Evolutionary conservation across 192 early-diverging fungal genomes (phyloP).

Genomic region (Piromyces sp.): DNA sequence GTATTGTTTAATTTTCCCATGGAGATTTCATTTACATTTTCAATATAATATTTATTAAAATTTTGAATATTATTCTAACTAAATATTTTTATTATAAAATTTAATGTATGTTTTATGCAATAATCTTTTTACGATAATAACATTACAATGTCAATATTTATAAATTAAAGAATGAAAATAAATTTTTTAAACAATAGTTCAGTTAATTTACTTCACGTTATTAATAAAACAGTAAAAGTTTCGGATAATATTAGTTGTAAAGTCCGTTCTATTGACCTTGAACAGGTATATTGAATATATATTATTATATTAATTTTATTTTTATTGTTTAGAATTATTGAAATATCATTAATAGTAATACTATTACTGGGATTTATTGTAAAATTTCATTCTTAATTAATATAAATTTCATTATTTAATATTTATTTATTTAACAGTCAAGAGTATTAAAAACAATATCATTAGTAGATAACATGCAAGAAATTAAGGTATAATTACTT

Average conservation of each 20-base stretch:
- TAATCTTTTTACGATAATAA: no score
- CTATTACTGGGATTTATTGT: no score
- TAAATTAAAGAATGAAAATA: slow-evolving; percentile 24
- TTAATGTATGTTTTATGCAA: no score
- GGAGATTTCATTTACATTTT: no score
- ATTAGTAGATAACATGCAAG: slow-evolving; percentile 49
- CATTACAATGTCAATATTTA: no score
- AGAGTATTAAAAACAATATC: slow-evolving; percentile 48
- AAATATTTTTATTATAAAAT: no score
- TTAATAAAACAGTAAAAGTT: slow-evolving; percentile 45
- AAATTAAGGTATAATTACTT: slow-evolving; percentile 16
- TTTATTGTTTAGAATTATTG: no score
- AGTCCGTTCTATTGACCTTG: slow-evolving; percentile 67
- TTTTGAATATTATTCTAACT: no score
- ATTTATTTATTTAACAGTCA: slow-evolving; percentile 18
- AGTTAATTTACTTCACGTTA: slow-evolving; percentile 23
- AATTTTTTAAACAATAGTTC: slow-evolving; percentile 24
- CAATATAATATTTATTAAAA: no score
- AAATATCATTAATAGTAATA: no score
- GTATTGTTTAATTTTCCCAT: no score
- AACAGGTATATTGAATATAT: slow-evolving; percentile 14
- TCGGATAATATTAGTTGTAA: slow-evolving; percentile 71
- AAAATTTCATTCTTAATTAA: no score
- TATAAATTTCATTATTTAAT: slow-evolving; percentile 1
- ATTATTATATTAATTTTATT: neutral